A percentile compares a stretch with the other conserved stretches of the same genome.
These are phyloP conservation scores for Anisodus tanguticus DNA, from an alignment of 257 asterid genomes.

Conservation along the genomic window DNA sequence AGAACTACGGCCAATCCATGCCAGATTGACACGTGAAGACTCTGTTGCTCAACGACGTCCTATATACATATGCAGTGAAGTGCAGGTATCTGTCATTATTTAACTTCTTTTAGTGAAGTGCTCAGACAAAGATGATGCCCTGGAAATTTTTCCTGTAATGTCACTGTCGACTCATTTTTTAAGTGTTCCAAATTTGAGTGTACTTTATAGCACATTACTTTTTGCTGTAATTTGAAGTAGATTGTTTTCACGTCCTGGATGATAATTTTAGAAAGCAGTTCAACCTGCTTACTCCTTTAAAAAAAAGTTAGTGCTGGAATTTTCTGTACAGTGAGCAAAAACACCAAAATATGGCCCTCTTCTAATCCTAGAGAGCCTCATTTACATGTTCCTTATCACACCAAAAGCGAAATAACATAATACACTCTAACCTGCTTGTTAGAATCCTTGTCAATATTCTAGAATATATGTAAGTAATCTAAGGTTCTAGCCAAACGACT, in stretches of 20 bases:
- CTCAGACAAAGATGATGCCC: not conserved
- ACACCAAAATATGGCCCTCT: not conserved
- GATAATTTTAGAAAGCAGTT: not conserved
- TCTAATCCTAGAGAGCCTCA: not conserved
- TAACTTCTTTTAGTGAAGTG: not conserved
- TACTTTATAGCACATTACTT: not conserved
- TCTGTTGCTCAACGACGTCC: constrained; percentile 66
- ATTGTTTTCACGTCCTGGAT: not conserved
- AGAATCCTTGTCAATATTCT: too few species aligned
- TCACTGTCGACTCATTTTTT: not conserved
- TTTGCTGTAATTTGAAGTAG: not conserved
- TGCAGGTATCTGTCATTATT: constrained; percentile 56
- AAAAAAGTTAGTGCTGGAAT: not conserved
- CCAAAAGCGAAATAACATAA: not conserved
- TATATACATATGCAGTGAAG: constrained; percentile 74
- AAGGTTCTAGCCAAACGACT: too few species aligned
- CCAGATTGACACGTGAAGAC: constrained; percentile 56
- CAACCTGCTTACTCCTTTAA: not conserved
- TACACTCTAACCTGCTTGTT: not conserved
- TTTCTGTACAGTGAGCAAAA: not conserved
- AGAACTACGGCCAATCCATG: constrained; percentile 70
- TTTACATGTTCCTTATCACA: not conserved
- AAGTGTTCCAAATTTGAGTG: not conserved
- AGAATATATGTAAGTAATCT: too few species aligned
- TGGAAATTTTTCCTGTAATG: not conserved